phyloP scores from a whole-genome alignment of 2,329 filamentous ascomycete genomes.

The Fusarium citri region DNA sequence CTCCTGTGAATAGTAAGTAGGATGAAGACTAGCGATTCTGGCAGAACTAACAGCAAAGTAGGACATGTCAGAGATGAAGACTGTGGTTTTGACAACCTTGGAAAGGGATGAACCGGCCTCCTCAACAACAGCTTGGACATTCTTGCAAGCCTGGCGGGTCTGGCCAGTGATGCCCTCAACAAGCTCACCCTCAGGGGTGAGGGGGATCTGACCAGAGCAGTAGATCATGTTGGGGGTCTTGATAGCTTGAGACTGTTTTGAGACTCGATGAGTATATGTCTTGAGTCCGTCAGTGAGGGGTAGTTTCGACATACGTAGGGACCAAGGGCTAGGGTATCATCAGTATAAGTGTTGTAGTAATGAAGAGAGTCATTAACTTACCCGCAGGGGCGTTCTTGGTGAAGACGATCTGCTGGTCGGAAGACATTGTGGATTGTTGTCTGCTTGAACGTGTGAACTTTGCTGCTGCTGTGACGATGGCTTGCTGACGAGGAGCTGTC shows the following conservation, averaged over 20 bases:
- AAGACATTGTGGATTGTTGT: conserved; percentile 58
- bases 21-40: too few species aligned
- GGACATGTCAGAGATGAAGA: conserved; percentile 93
- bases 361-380: conserved; percentile 52
- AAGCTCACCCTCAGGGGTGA: conserved; percentile 66
- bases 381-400: conserved; percentile 70
- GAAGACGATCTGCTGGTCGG: conserved; percentile 63
- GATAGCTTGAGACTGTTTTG: conserved; percentile 70
- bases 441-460: conserved; percentile 50
- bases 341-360: conserved; percentile 9
- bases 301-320: conserved; percentile 66
- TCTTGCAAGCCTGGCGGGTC: conserved; percentile 74
- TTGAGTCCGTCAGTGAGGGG: conserved; percentile 15
- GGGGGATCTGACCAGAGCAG: conserved; percentile 80
- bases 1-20: conserved; percentile 55
- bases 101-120: conserved; percentile 82
- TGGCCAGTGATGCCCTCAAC: conserved; percentile 72
- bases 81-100: conserved; percentile 89
- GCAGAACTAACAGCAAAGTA: conserved; percentile 73
- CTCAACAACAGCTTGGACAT: conserved; percentile 84
- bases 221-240: conserved; percentile 74
- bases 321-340: conserved; percentile 62
- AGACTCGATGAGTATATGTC: conserved; percentile 23
- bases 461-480: conserved; percentile 23
- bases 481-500: conserved; percentile 24